Percentiles rank a stretch among this genome's conserved stretches.
Evolutionary conservation across 345 rosid genomes (phyloP).

Genomic region (Camelina laxa): DNA sequence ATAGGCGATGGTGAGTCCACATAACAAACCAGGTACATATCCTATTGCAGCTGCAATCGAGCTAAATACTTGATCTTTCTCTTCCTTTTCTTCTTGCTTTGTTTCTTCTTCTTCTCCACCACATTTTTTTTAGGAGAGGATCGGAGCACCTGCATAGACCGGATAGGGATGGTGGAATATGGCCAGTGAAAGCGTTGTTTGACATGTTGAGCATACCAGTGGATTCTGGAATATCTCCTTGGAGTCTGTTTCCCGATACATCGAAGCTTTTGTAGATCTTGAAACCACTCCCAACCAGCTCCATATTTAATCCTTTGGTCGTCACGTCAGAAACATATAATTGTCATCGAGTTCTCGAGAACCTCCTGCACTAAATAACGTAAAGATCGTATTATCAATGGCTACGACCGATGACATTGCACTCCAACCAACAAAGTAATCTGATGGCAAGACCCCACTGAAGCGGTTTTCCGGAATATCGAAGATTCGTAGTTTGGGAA

Average conservation of each 20-base stretch:
- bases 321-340: too few relatives aligned
- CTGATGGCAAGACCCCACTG: constrained; percentile 16
- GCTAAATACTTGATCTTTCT: not conserved
- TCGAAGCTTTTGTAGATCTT: constrained; percentile 25
- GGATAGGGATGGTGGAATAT: constrained; percentile 22
- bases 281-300: constrained; percentile 21
- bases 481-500: constrained; percentile 52
- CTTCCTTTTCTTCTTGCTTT: constrained; percentile 9
- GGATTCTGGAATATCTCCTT: constrained; percentile 29
- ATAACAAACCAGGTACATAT: not conserved
- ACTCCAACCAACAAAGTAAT: constrained; percentile 31
- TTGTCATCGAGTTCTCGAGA: too few relatives aligned
- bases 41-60: constrained; percentile 23
- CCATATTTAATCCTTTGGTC: constrained; percentile 1
- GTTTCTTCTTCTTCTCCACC: constrained; percentile 8
- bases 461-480: constrained; percentile 53
- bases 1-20: constrained; percentile 10
- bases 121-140: not conserved
- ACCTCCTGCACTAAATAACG: too few relatives aligned
- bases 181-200: constrained; percentile 33
- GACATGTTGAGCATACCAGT: constrained; percentile 32
- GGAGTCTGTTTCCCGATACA: constrained; percentile 26
- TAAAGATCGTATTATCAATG: not conserved
- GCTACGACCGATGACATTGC: constrained; percentile 20
- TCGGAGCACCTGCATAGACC: constrained; percentile 4